Conservation (phyloP, 139 green algal species). For the Ostreobium quekettii region DNA sequence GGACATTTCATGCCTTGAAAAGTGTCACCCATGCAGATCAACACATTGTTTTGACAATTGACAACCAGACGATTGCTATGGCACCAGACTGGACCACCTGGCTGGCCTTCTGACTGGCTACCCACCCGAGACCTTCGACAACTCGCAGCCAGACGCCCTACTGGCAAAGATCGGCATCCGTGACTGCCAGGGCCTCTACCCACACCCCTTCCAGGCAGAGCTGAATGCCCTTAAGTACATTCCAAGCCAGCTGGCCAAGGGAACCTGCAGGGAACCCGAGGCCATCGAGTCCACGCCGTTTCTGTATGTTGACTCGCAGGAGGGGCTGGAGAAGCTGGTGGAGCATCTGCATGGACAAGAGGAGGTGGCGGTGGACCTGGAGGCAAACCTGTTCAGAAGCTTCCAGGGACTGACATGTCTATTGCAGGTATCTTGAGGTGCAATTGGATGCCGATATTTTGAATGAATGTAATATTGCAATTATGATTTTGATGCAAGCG, state of each 20-base stretch:
- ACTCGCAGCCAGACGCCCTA: not conserved
- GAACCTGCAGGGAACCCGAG: not conserved
- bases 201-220: conserved; percentile 51
- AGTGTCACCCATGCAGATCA: not conserved
- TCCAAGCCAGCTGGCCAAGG: conserved; percentile 26
- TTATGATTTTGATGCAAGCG: too few species aligned
- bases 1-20: too few species aligned
- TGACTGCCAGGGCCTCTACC: not conserved
- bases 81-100: not conserved
- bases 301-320: conserved; percentile 44
- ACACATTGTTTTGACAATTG: not conserved
- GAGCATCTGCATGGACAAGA: conserved; percentile 27
- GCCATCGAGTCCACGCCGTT: conserved; percentile 42
- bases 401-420: conserved; percentile 84
- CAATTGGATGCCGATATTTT: too few species aligned
- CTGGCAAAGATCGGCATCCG: not conserved
- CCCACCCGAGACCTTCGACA: not conserved
- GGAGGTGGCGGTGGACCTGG: conserved; percentile 82
- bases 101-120: not conserved
- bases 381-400: conserved; percentile 71
- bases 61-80: not conserved
- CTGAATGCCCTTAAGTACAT: conserved; percentile 42
- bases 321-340: conserved; percentile 34
- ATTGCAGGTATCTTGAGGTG: conserved; percentile 65
- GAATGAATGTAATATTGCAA: too few species aligned